Evolutionary conservation across 192 early-diverging fungal species (phyloP).

Genomic region (Allomyces macrogynus): DNA sequence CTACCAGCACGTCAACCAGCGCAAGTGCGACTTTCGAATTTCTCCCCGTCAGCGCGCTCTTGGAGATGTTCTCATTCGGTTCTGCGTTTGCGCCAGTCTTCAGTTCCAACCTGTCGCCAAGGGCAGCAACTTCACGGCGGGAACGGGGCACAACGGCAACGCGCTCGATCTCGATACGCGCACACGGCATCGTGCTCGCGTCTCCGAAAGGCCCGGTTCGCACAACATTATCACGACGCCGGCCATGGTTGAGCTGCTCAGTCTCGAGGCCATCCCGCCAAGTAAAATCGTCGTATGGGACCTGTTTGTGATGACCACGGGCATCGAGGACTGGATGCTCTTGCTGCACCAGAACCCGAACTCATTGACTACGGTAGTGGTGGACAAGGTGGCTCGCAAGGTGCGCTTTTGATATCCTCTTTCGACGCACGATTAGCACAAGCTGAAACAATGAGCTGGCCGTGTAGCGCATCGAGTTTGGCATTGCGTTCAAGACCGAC

Average conservation of each 20-base stretch:
- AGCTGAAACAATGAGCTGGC: neutral
- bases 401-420: neutral
- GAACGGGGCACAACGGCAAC: neutral
- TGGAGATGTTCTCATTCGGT: neutral
- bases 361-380: neutral
- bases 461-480: neutral
- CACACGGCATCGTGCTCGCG: neutral
- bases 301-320: neutral
- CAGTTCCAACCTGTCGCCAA: neutral
- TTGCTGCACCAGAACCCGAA: neutral
- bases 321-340: neutral
- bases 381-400: neutral
- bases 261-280: neutral
- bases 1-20: neutral
- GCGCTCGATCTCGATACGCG: neutral
- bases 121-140: neutral
- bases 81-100: neutral
- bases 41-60: neutral
- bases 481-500: neutral
- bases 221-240: neutral
- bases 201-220: neutral
- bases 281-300: neutral
- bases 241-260: neutral
- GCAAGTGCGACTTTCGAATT: neutral
- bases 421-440: neutral